phyloP scores from a whole-genome alignment of 2,329 filamentous ascomycete genomes.

The Claviceps cyperi region DNA sequence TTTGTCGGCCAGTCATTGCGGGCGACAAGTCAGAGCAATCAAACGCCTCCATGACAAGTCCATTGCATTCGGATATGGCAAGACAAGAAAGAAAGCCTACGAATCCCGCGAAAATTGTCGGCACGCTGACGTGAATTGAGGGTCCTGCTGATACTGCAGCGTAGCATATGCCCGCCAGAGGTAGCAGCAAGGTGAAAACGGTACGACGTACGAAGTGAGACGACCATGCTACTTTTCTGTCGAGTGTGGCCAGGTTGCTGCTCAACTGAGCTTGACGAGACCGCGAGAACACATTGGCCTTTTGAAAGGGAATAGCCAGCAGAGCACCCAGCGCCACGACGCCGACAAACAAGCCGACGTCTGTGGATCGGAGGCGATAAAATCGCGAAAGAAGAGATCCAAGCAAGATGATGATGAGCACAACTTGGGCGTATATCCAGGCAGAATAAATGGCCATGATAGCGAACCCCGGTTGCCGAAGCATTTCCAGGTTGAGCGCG shows the following conservation, averaged over 20 bases:
- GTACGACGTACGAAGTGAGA: conserved; percentile 56
- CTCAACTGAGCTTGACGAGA: conserved; percentile 43
- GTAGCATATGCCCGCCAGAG: conserved; percentile 52
- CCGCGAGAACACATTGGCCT: conserved; percentile 54
- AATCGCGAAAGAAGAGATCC: conserved; percentile 56
- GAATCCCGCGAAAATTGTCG: conserved; percentile 48
- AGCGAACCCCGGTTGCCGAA: conserved; percentile 59
- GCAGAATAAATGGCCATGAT: conserved; percentile 57
- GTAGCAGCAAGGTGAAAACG: conserved; percentile 52
- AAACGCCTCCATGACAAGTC: conserved; percentile 67
- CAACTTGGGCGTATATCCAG: conserved; percentile 68
- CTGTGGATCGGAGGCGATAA: conserved; percentile 49
- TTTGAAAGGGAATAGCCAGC: conserved; percentile 58
- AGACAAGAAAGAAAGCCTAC: conserved; percentile 60
- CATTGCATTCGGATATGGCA: conserved; percentile 61
- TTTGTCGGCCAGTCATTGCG: conserved; percentile 47
- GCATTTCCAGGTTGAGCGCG: conserved; percentile 52
- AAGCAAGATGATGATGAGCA: conserved; percentile 57
- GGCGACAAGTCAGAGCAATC: conserved; percentile 69
- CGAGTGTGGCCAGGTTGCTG: conserved; percentile 53
- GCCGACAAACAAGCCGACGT: conserved; percentile 52
- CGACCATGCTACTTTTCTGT: conserved; percentile 51
- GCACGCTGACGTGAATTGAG: conserved; percentile 44
- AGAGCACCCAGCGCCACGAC: conserved; percentile 54
- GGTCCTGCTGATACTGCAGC: conserved; percentile 51